Evolutionary conservation across 208 protist genomes (phyloP).

Genomic region (Leishmania arabica): DNA sequence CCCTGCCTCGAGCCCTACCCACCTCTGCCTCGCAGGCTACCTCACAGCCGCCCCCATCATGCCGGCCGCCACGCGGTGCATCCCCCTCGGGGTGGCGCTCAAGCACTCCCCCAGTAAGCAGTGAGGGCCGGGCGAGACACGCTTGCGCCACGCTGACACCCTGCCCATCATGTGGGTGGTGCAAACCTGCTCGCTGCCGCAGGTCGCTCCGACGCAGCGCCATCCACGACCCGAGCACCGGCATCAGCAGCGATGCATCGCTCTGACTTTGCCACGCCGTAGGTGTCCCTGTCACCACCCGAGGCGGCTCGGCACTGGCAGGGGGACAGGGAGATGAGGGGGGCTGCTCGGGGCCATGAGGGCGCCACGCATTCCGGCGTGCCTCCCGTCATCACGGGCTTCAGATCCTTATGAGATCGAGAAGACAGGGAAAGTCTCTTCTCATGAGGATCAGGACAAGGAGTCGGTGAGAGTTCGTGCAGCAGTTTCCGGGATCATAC

Average conservation of each 20-base stretch:
- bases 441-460: background rate
- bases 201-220: background rate
- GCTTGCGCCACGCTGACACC: background rate
- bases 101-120: background rate
- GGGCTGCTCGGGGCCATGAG: too few relatives aligned
- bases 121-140: background rate
- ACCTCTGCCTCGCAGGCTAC: background rate
- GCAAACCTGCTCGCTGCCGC: background rate
- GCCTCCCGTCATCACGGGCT: background rate
- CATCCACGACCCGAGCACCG: background rate
- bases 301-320: too few relatives aligned
- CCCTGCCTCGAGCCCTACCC: too few relatives aligned
- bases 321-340: too few relatives aligned
- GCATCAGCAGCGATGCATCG: background rate
- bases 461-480: background rate
- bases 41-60: background rate
- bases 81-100: background rate
- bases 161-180: background rate
- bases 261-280: background rate
- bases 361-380: too few relatives aligned
- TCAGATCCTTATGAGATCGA: background rate
- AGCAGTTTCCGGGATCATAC: background rate
- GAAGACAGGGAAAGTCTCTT: background rate
- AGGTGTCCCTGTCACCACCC: background rate
- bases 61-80: background rate